These are phyloP conservation scores for Leucoagaricus sp. DNA, from an alignment of 1,284 basidiomycete genomes.

Conservation along the genomic window DNA sequence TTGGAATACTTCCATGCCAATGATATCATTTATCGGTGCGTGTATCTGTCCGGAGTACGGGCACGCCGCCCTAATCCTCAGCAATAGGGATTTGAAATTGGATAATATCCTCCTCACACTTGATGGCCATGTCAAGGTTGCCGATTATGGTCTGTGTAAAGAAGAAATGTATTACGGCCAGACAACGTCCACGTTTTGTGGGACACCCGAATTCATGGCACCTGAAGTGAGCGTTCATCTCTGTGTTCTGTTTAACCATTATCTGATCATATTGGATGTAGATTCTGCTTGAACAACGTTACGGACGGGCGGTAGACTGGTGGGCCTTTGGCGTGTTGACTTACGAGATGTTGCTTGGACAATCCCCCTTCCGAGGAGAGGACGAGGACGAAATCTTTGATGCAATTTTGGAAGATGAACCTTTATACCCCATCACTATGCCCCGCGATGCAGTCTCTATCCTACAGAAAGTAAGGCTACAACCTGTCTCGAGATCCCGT, in stretches of 20 bases:
- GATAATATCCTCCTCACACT: slow-evolving; percentile 98
- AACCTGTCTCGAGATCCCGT: neutral
- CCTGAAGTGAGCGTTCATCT: slow-evolving; percentile 72
- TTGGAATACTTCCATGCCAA: slow-evolving; percentile 98
- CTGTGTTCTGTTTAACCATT: slow-evolving; percentile 4
- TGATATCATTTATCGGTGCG: slow-evolving; percentile 95
- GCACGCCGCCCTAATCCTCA: slow-evolving; percentile 15
- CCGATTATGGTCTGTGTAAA: slow-evolving; percentile 99
- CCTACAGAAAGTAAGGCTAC: slow-evolving; percentile 75
- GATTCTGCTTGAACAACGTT: slow-evolving; percentile 98
- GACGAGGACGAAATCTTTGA: slow-evolving; percentile 99
- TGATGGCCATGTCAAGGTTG: slow-evolving; percentile 98
- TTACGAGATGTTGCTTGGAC: slow-evolving; percentile 98
- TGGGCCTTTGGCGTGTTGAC: slow-evolving; percentile 99
- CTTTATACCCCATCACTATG: slow-evolving; percentile 99
- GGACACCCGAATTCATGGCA: slow-evolving; percentile 99
- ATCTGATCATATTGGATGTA: slow-evolving; percentile 31
- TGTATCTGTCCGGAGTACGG: slow-evolving; percentile 15
- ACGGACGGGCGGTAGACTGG: slow-evolving; percentile 99
- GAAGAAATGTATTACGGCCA: slow-evolving; percentile 98
- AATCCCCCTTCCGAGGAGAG: slow-evolving; percentile 98
- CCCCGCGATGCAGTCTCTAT: slow-evolving; percentile 96
- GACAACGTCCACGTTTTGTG: slow-evolving; percentile 99
- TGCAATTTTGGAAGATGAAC: slow-evolving; percentile 98
- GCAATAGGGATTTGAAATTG: slow-evolving; percentile 87